Evolutionary conservation across 176 grass and related monocot species (phyloP), one percentile per base, ranked within the genome.

Genomic region (Raddia guianensis): DNA sequence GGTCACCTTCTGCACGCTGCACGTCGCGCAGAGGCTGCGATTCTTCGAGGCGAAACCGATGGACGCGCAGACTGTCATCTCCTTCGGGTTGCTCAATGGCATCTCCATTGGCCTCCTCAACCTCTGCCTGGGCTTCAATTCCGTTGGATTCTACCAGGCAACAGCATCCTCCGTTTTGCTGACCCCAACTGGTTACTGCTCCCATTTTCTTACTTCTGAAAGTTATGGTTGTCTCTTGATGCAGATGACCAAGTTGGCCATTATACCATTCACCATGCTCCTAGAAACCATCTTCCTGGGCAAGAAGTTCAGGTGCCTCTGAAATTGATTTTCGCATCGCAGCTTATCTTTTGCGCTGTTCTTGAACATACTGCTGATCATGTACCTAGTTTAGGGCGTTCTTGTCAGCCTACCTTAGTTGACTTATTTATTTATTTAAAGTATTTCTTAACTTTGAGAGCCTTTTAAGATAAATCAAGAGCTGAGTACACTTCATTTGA

Each of bases 181-280:
- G 49, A 47, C 1, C 13, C 46, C 33, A 53, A 12, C 6, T 42
- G 33, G 34, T 21, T 12, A 13, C 52, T 27, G 9, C 47, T 45
- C 15, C 52, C 10, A 6, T 5, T 20, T 60, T 47, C 3, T 21
- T 63, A 12, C 63, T 20, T 20, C 16, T 74, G 7, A 73, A 74
- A 74, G 21, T 79, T 32, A 52, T 54, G 16, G 0, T 34, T 12
- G 12, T 57, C 67, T 35, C 12, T 34, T 80, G 57, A n/a, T 74
- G 40, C 82, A 98, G 96, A 98, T 98, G 96, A 95, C 96, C 72
- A 98, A 98, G 81, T 77, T 98, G 75, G 96, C 96, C 18, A 91
- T 98, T 60, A 99, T 99, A 89, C 92, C 96, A n/a, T 99, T 99
- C 88, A 95, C 96, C 40, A 90, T 99, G 51, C 63, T 86, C 51